Conservation (phyloP, 257 asterid genomes). For the Nyctanthes arbortristis region DNA sequence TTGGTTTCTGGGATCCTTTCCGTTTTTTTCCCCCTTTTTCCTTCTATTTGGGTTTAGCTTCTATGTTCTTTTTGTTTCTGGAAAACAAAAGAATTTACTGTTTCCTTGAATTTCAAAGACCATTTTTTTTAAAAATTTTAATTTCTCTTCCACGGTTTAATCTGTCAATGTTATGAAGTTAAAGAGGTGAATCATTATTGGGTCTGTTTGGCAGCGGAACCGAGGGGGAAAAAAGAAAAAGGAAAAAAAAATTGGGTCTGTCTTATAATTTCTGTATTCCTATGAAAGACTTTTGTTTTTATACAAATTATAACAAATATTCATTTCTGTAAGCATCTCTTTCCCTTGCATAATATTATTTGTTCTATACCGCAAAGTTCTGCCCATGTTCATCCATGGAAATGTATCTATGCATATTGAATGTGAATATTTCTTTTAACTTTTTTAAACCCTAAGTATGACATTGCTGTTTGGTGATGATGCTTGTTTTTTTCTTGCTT, state of each 20-base stretch:
- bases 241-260: too few species aligned
- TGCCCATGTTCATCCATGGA: constrained; percentile 3
- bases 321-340: too few species aligned
- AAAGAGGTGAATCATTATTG: constrained; percentile 20
- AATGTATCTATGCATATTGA: background rate
- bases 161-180: constrained; percentile 3
- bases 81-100: background rate
- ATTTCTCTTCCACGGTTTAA: background rate
- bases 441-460: background rate
- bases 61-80: background rate
- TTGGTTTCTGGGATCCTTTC: background rate
- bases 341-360: too few species aligned
- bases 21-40: background rate
- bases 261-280: constrained; percentile 13
- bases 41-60: constrained; percentile 20
- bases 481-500: background rate
- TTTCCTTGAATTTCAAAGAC: constrained; percentile 3
- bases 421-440: too few species aligned
- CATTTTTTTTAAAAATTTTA: too few species aligned
- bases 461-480: background rate
- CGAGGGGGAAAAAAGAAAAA: too few species aligned
- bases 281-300: background rate
- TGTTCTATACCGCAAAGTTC: background rate
- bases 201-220: constrained; percentile 7
- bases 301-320: background rate